Conservation (phyloP, 352 stramenopile genomes). For the Pythium sukuiense region DNA sequence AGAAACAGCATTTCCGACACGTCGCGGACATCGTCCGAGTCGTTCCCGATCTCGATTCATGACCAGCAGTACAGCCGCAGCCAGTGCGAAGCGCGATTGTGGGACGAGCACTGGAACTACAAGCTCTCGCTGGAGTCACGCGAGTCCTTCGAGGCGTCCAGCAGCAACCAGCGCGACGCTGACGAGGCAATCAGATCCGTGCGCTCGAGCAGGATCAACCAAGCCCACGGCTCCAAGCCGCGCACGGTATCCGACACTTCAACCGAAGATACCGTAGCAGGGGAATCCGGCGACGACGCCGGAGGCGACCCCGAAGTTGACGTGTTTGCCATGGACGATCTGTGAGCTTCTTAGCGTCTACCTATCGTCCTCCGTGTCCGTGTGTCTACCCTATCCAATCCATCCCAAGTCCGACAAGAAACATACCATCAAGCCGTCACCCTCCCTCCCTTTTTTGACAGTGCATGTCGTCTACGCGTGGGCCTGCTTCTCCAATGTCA, state of each 20-base stretch:
- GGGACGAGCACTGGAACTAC: constrained; percentile 74
- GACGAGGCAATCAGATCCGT: not conserved
- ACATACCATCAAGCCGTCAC: not conserved
- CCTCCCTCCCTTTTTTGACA: not conserved
- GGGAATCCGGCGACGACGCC: constrained; percentile 32
- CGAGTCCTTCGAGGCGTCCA: constrained; percentile 51
- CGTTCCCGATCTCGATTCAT: constrained; percentile 10
- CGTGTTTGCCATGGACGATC: constrained; percentile 72
- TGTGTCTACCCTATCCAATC: not conserved
- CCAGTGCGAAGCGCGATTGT: constrained; percentile 54
- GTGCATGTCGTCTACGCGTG: constrained; percentile 2
- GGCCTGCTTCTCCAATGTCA: not conserved
- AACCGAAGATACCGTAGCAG: constrained; percentile 32
- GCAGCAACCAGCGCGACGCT: constrained; percentile 15
- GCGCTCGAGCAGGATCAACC: constrained; percentile 3
- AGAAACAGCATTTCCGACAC: constrained; percentile 31
- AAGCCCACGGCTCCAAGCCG: constrained; percentile 14
- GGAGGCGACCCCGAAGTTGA: constrained; percentile 26
- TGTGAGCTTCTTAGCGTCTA: constrained; percentile 27
- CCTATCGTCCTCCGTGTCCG: not conserved
- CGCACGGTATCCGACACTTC: constrained; percentile 40
- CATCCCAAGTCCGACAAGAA: not conserved
- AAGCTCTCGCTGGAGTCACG: constrained; percentile 68
- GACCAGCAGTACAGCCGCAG: constrained; percentile 33
- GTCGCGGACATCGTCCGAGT: constrained; percentile 7